A percentile compares a stretch with the other conserved stretches of the same genome.
These are phyloP conservation scores for Boletus sp. DNA, from an alignment of 768 basidiomycete species.

Conservation along the genomic window DNA sequence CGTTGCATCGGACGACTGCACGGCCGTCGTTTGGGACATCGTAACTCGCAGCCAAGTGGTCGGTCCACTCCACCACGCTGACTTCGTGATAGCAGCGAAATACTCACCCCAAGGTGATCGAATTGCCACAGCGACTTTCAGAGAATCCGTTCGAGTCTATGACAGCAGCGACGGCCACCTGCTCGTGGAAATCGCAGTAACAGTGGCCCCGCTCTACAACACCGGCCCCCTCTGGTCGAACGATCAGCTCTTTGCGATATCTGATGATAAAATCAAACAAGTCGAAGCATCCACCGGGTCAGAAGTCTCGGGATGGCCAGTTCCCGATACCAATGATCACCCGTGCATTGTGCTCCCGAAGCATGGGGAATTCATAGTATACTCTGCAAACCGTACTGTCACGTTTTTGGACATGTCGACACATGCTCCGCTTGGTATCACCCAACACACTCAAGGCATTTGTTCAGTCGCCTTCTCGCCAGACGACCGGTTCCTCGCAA, in stretches of 20 bases:
- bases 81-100: not conserved
- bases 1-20: not conserved
- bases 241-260: not conserved
- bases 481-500: not conserved
- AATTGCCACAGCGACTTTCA: no score
- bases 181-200: not conserved
- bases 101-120: not conserved
- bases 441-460: not conserved
- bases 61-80: not conserved
- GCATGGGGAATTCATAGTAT: not conserved
- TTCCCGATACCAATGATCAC: not conserved
- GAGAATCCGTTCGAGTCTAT: conserved; percentile 1
- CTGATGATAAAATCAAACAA: not conserved
- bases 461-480: conserved; percentile 1
- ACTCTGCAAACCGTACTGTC: not conserved
- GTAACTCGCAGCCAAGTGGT: not conserved
- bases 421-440: not conserved
- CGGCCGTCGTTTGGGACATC: no score
- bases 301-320: not conserved
- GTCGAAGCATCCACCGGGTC: conserved; percentile 1
- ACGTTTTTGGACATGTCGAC: conserved; percentile 1
- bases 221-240: conserved; percentile 4
- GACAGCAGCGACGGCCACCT: not conserved
- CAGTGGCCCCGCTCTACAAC: not conserved
- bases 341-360: not conserved